Evolutionary conservation across 495 filamentous ascomycete genomes (phyloP).

Genomic region (Haplographium delicatum): DNA sequence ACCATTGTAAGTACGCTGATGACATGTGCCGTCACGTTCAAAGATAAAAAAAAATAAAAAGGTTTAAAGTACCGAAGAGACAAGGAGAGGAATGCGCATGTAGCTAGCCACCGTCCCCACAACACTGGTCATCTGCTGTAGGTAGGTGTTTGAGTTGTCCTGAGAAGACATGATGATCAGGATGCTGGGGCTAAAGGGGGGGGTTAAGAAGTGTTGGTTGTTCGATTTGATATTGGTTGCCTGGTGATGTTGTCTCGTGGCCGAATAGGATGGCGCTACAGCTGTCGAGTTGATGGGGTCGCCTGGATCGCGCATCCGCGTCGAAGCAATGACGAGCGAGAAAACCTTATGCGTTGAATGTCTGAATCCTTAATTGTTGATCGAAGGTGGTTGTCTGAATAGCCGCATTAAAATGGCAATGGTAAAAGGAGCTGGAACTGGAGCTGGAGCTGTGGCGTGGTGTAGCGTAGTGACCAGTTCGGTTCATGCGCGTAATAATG

Average conservation of each 20-base stretch:
- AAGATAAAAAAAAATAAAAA: constrained; percentile 2
- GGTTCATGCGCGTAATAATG: too few relatives aligned
- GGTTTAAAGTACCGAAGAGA: constrained; percentile 23
- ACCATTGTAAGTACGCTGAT: constrained; percentile 20
- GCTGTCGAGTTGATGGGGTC: too few relatives aligned
- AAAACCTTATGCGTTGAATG: too few relatives aligned
- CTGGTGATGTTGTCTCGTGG: constrained; percentile 24
- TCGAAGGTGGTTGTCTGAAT: too few relatives aligned
- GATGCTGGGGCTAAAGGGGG: constrained; percentile 1
- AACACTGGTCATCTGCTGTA: constrained; percentile 23
- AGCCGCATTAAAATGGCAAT: too few relatives aligned
- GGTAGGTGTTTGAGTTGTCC: constrained; percentile 21
- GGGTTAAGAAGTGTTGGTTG: not conserved
- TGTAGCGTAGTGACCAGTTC: too few relatives aligned
- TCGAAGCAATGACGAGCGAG: too few relatives aligned
- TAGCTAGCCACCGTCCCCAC: constrained; percentile 23
- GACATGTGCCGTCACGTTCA: constrained; percentile 2
- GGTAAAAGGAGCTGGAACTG: too few relatives aligned
- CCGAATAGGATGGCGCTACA: constrained; percentile 10
- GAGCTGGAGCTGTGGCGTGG: too few relatives aligned
- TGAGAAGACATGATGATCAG: constrained; percentile 20
- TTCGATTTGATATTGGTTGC: constrained; percentile 5
- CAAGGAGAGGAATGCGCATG: constrained; percentile 47
- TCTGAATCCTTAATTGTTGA: too few relatives aligned
- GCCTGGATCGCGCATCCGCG: too few relatives aligned